Evolutionary conservation across 75 land plant genomes (phyloP).

Genomic region (Picea sitchensis): DNA sequence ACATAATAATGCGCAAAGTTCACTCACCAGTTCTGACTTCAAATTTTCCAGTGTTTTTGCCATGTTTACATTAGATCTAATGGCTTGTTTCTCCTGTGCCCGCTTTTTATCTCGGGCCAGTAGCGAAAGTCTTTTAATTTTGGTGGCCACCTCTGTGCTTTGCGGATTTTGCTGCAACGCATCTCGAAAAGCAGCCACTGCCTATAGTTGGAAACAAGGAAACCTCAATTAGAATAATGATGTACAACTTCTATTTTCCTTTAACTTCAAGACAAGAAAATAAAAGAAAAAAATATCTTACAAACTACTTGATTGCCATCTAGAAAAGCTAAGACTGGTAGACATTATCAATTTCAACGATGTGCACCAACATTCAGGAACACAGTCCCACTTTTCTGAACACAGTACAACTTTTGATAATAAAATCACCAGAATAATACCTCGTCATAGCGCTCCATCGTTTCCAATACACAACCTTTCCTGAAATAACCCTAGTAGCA

Average conservation of each 20-base stretch:
- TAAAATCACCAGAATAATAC: slow-evolving; percentile 28
- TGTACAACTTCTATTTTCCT: neutral
- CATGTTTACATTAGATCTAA: slow-evolving; percentile 61
- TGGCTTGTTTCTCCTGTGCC: slow-evolving; percentile 56
- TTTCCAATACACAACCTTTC: slow-evolving; percentile 94
- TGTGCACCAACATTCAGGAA: neutral
- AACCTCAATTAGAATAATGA: neutral
- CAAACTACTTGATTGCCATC: neutral
- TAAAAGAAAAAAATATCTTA: neutral
- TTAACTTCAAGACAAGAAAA: neutral
- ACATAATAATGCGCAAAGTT: neutral
- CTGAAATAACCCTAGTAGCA: slow-evolving; percentile 88
- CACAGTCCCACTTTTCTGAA: neutral
- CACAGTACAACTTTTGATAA: neutral
- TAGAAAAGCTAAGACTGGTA: neutral
- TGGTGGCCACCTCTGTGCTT: slow-evolving; percentile 79
- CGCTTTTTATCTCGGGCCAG: slow-evolving; percentile 79
- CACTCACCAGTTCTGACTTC: slow-evolving; percentile 67
- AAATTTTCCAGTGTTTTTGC: slow-evolving; percentile 38
- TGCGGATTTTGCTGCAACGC: slow-evolving; percentile 86
- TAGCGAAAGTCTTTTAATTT: slow-evolving; percentile 82
- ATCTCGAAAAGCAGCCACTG: slow-evolving; percentile 73
- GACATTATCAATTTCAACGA: neutral
- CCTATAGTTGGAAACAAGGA: slow-evolving; percentile 37
- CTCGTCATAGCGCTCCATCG: slow-evolving; percentile 96